Conservation (phyloP, 768 basidiomycete species). For the Bullera alba region DNA sequence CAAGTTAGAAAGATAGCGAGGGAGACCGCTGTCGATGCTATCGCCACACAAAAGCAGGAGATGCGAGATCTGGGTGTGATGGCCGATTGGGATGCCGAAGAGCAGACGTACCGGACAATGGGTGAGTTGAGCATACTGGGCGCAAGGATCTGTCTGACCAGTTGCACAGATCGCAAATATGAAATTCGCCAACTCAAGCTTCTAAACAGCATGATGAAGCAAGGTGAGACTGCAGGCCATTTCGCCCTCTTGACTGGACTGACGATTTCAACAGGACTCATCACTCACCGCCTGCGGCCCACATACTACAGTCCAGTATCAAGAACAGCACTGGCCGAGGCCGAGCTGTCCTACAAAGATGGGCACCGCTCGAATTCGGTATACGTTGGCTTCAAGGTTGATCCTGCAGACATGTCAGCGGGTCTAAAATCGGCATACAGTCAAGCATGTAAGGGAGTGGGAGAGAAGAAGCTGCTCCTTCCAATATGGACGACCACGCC, state of each 20-base stretch:
- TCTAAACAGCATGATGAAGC: conserved; percentile 80
- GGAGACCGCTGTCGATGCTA: conserved; percentile 64
- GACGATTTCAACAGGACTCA: conserved; percentile 56
- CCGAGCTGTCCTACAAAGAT: conserved; percentile 84
- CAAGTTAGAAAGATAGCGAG: conserved; percentile 66
- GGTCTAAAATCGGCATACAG: conserved; percentile 18
- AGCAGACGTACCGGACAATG: conserved; percentile 69
- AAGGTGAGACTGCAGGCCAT: conserved; percentile 51
- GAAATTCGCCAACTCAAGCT: conserved; percentile 80
- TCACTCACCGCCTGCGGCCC: conserved; percentile 79
- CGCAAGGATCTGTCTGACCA: conserved; percentile 3
- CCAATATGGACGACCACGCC: conserved; percentile 97
- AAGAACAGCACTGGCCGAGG: conserved; percentile 86
- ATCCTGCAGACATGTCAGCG: conserved; percentile 28
- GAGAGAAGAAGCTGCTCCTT: conserved; percentile 49
- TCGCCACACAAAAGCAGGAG: conserved; percentile 67
- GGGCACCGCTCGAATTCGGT: conserved; percentile 81
- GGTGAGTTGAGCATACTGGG: conserved; percentile 50
- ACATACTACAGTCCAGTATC: conserved; percentile 95
- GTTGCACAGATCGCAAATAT: conserved; percentile 70
- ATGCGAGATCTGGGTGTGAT: conserved; percentile 79
- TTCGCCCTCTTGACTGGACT: too few relatives aligned
- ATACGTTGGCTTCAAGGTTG: conserved; percentile 72
- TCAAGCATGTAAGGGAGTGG: conserved; percentile 1
- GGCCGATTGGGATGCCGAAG: conserved; percentile 70